Evolutionary conservation across 805 yeast genomes (phyloP).

Genomic region (Ogataea naganishii): DNA sequence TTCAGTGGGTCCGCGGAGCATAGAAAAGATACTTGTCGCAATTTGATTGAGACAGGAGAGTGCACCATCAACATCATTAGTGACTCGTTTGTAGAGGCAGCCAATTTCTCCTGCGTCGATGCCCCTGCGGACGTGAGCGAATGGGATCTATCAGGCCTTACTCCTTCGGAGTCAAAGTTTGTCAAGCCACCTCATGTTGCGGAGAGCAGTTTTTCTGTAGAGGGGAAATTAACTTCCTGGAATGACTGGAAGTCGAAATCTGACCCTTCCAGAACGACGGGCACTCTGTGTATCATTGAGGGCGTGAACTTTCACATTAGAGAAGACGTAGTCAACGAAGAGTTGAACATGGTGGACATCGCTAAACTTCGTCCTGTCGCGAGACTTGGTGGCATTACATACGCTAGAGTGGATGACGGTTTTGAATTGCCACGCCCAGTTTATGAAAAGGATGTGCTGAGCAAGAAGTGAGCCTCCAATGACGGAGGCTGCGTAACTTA

Average conservation of each 20-base stretch:
- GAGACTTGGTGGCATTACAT: constrained; percentile 45
- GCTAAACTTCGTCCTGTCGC: constrained; percentile 43
- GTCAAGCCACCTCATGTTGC: constrained; percentile 53
- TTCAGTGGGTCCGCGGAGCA: constrained; percentile 29
- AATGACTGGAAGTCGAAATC: constrained; percentile 36
- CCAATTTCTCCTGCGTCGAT: constrained; percentile 38
- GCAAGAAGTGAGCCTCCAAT: too few species aligned
- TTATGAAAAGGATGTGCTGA: constrained; percentile 18
- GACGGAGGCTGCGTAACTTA: too few species aligned
- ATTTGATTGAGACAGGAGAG: constrained; percentile 43
- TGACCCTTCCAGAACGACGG: constrained; percentile 26
- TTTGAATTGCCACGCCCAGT: constrained; percentile 39
- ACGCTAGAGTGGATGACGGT: constrained; percentile 35
- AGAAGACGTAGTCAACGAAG: constrained; percentile 41
- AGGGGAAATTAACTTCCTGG: constrained; percentile 36
- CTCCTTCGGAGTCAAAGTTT: constrained; percentile 31
- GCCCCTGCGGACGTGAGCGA: constrained; percentile 45
- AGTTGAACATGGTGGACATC: constrained; percentile 30
- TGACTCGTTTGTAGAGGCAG: constrained; percentile 62
- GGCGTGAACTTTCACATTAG: constrained; percentile 50
- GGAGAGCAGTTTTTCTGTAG: constrained; percentile 53
- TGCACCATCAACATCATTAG: constrained; percentile 47
- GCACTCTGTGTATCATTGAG: constrained; percentile 38
- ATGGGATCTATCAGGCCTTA: constrained; percentile 47
- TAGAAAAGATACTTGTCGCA: constrained; percentile 42